Conservation (phyloP, 2,329 filamentous ascomycete species). For the Colletotrichum sp. region DNA sequence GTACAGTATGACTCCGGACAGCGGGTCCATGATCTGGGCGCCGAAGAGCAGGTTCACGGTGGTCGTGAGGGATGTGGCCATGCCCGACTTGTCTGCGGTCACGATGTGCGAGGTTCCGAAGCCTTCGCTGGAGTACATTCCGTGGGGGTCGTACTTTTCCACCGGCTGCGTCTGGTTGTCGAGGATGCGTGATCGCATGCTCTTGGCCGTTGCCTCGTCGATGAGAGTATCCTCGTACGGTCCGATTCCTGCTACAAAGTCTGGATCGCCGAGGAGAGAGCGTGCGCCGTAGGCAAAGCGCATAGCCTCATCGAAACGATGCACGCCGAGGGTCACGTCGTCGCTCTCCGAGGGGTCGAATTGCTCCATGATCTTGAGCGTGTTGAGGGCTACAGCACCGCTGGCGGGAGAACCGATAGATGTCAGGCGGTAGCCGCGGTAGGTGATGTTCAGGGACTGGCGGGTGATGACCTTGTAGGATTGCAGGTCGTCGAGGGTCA, state of each 20-base stretch:
- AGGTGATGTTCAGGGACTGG: conserved; percentile 66
- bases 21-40: conserved; percentile 76
- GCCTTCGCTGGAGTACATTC: conserved; percentile 69
- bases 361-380: conserved; percentile 83
- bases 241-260: conserved; percentile 68
- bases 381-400: conserved; percentile 75
- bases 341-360: conserved; percentile 63
- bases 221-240: conserved; percentile 73
- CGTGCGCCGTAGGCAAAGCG: conserved; percentile 86
- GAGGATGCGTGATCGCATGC: conserved; percentile 70
- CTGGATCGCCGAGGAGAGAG: conserved; percentile 81
- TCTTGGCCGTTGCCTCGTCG: conserved; percentile 59
- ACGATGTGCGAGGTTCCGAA: conserved; percentile 79
- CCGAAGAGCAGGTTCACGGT: conserved; percentile 91
- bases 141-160: conserved; percentile 73
- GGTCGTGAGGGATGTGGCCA: conserved; percentile 82
- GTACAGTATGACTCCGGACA: conserved; percentile 79
- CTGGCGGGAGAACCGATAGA: conserved; percentile 77
- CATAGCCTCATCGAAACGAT: conserved; percentile 87
- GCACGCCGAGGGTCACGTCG: conserved; percentile 71
- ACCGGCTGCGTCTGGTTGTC: conserved; percentile 76
- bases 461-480: conserved; percentile 75
- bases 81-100: conserved; percentile 72
- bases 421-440: conserved; percentile 73
- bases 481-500: conserved; percentile 79